Evolutionary conservation across 257 asterid genomes (phyloP).

Genomic region (Plantago major): DNA sequence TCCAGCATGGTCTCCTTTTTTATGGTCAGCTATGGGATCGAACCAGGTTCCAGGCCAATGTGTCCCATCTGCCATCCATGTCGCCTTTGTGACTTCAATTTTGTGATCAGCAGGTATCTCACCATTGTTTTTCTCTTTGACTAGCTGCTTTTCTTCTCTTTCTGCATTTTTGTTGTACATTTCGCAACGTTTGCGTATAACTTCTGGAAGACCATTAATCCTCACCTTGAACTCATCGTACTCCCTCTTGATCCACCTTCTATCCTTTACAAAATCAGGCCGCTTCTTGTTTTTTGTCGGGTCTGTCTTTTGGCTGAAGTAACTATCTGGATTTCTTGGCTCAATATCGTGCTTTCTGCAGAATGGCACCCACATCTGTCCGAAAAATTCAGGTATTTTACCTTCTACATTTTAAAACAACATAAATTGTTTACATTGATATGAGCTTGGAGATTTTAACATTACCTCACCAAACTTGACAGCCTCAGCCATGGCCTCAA

Average conservation of each 20-base stretch:
- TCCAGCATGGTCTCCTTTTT: conserved; percentile 91
- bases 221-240: conserved; percentile 94
- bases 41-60: conserved; percentile 99
- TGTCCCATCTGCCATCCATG: conserved; percentile 99
- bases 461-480: conserved; percentile 82
- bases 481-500: conserved; percentile 99
- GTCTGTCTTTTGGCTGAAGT: conserved; percentile 73
- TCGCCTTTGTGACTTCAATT: conserved; percentile 42
- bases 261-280: conserved; percentile 83
- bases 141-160: conserved; percentile 40
- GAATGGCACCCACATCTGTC: conserved; percentile 92
- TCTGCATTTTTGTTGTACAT: conserved; percentile 57
- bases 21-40: conserved; percentile 52
- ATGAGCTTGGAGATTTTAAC: background rate
- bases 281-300: conserved; percentile 80
- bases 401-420: too few relatives aligned
- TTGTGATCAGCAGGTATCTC: conserved; percentile 38
- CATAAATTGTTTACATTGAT: background rate
- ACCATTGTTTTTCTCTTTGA: conserved; percentile 48
- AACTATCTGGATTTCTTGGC: conserved; percentile 94
- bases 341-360: conserved; percentile 86
- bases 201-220: conserved; percentile 83
- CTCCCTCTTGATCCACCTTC: conserved; percentile 97
- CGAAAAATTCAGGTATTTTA: conserved; percentile 1
- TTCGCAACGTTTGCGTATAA: conserved; percentile 63